Percentiles rank a stretch among this genome's conserved stretches.
phyloP scores from a whole-genome alignment of 139 green algal species.

The Coccomyxa sp. region DNA sequence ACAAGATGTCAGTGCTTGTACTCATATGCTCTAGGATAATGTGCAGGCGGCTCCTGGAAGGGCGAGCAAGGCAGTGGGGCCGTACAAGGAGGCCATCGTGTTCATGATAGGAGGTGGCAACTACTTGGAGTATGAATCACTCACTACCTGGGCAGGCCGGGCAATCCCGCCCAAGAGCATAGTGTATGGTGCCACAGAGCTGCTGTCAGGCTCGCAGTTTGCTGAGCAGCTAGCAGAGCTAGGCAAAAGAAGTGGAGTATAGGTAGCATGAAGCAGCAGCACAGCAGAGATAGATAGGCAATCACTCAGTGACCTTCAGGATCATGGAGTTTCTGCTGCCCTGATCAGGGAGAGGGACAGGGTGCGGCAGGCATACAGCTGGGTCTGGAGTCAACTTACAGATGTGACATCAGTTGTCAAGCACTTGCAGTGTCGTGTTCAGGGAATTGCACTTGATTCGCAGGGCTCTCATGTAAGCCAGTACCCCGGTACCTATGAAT shows the following conservation, averaged over 20 bases:
- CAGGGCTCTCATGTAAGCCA: too few relatives aligned
- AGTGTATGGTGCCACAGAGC: constrained; percentile 92
- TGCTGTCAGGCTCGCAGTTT: constrained; percentile 77
- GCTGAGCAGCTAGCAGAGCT: constrained; percentile 28
- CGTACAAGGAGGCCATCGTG: constrained; percentile 84
- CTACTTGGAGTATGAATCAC: constrained; percentile 86
- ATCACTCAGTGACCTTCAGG: too few relatives aligned
- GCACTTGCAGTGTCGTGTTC: too few relatives aligned
- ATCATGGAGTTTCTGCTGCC: background rate
- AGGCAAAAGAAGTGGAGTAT: background rate
- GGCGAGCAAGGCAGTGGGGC: constrained; percentile 29
- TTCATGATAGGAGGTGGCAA: constrained; percentile 98
- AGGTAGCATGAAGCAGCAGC: too few relatives aligned
- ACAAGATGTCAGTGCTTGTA: too few relatives aligned
- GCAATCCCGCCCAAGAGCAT: constrained; percentile 57
- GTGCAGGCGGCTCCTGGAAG: constrained; percentile 33
- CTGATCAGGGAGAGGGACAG: background rate
- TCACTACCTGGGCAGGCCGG: constrained; percentile 41
- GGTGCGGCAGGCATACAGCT: background rate
- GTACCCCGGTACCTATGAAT: too few relatives aligned
- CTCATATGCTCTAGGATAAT: too few relatives aligned
- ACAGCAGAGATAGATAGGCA: too few relatives aligned
- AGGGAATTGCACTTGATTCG: too few relatives aligned
- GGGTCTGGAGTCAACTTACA: background rate
- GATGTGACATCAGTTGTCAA: too few relatives aligned